phyloP scores from a whole-genome alignment of 108 stramenopile genomes.

The Schizochytrium sp. region DNA sequence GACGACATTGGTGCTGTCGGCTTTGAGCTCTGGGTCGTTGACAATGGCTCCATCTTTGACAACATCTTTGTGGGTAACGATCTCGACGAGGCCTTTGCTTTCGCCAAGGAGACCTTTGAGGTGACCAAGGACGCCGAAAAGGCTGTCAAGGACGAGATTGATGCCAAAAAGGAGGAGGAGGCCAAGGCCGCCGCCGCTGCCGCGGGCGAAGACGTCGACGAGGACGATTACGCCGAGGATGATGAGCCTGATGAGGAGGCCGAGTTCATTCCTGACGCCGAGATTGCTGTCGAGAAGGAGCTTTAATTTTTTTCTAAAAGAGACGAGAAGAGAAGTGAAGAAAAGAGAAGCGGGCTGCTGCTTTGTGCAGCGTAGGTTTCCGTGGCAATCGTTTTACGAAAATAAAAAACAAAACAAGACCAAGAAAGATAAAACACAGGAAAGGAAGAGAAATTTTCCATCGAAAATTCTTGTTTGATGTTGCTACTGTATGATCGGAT shows the following conservation, averaged over 20 bases:
- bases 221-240: constrained; percentile 29
- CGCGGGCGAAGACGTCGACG: constrained; percentile 24
- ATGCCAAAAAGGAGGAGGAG: constrained; percentile 36
- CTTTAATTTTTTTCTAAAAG: background rate
- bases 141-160: constrained; percentile 46
- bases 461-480: too few relatives aligned
- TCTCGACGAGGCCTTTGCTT: constrained; percentile 83
- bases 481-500: too few relatives aligned
- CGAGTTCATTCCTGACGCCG: background rate
- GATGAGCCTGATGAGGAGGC: constrained; percentile 17
- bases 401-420: too few relatives aligned
- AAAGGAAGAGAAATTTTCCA: too few relatives aligned
- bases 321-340: background rate
- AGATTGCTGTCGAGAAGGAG: background rate
- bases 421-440: too few relatives aligned
- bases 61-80: constrained; percentile 96
- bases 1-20: constrained; percentile 69
- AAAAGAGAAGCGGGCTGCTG: background rate
- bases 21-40: constrained; percentile 99
- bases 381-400: background rate
- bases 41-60: constrained; percentile 92
- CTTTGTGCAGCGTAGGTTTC: background rate
- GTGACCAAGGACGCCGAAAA: constrained; percentile 75
- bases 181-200: constrained; percentile 33
- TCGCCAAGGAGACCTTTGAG: constrained; percentile 89